phyloP scores from a whole-genome alignment of 179 eudicot genomes.

The Patellifolia procumbens region DNA sequence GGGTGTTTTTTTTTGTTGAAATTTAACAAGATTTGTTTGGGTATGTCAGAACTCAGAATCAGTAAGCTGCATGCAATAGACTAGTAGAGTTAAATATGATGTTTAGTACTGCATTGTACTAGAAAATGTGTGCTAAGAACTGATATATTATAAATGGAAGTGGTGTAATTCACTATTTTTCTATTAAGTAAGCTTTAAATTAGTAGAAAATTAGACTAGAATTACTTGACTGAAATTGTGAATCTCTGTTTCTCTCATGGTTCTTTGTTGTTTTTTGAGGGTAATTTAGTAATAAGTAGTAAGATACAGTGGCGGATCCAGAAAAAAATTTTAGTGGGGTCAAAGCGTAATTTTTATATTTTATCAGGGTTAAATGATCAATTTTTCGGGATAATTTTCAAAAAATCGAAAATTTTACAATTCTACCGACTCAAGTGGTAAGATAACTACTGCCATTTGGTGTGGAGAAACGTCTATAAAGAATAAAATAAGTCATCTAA shows the following conservation, averaged over 20 bases:
- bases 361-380: no score
- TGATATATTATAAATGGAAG: background rate
- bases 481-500: no score
- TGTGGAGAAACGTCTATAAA: no score
- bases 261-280: background rate
- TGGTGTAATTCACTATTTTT: background rate
- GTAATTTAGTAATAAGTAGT: no score
- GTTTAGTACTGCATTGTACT: background rate
- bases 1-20: background rate
- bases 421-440: no score
- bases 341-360: no score
- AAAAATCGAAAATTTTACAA: no score
- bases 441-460: no score
- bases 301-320: no score
- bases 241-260: background rate
- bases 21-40: background rate
- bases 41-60: background rate
- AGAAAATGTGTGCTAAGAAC: background rate
- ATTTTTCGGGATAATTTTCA: no score
- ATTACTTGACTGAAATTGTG: background rate
- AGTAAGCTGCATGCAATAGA: conserved; percentile 29
- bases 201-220: background rate
- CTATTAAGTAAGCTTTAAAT: no score
- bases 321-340: no score
- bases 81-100: background rate